Evolutionary conservation across 345 rosid genomes (phyloP).

Genomic region (Turnera subulata): DNA sequence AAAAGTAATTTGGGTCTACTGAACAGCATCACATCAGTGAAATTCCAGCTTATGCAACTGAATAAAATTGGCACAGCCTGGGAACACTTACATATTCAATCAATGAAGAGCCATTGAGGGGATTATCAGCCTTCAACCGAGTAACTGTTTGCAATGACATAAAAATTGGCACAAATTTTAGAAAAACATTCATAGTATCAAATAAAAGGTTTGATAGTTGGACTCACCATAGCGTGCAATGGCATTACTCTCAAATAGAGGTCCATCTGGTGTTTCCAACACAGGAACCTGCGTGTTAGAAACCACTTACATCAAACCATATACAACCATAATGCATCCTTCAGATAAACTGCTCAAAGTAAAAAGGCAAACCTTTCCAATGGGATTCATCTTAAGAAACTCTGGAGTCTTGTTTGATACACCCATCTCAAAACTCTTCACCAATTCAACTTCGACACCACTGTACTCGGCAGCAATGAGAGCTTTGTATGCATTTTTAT

Average conservation of each 20-base stretch:
- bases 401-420: conserved; percentile 77
- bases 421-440: conserved; percentile 63
- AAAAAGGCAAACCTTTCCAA: conserved; percentile 59
- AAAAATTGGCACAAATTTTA: background rate
- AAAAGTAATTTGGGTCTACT: too few species aligned
- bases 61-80: too few species aligned
- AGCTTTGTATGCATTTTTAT: conserved; percentile 62
- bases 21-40: too few species aligned
- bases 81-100: conserved; percentile 62
- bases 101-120: conserved; percentile 60
- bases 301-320: background rate
- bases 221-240: conserved; percentile 78
- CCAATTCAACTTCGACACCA: conserved; percentile 62
- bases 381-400: conserved; percentile 83
- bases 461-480: conserved; percentile 79
- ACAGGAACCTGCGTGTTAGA: conserved; percentile 63
- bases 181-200: background rate
- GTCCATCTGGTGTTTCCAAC: conserved; percentile 88
- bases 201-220: too few species aligned
- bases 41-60: background rate
- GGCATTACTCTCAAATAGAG: conserved; percentile 93
- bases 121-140: conserved; percentile 58
- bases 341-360: background rate
- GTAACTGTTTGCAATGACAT: conserved; percentile 40
- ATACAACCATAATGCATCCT: background rate